Evolutionary conservation across 2,329 filamentous ascomycete genomes (phyloP), one percentile per base, ranked within the genome.

Genomic region (Eutypella sp.): DNA sequence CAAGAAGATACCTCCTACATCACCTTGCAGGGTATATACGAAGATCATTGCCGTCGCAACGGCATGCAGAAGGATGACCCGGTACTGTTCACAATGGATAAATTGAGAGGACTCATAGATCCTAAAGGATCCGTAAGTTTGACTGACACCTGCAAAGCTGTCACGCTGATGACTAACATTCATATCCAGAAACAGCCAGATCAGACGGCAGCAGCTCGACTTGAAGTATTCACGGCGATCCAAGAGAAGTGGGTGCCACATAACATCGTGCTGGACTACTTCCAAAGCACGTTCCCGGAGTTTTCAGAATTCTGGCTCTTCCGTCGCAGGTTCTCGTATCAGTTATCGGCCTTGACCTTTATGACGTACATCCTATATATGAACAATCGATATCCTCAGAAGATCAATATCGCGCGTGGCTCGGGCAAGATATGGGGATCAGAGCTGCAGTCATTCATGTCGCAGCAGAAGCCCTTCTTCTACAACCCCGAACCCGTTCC

Each of bases 301-400:
- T 99, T 89, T 67, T 82, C 87, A 39, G 91, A 96, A 59, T 96
- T 97, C 75, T 99, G 92, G 90, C 80, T 99, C 47, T 99, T 99
- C 88, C 87, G 93, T 48, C 85, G 91, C 48, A 91, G 96, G 55
- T 96, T 99, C 70, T 87, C 89, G 19, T 96, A 97, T 73, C 93
- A 99, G 69, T 84, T 96, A 50, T 92, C 93, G 18, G 83, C 91
- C 2, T 78, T 97, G 53, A 96, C 93, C 1, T 99, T 99, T 71
- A 96, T 99, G 87, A 97, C 93, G 4, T 99, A 97, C 64, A 86
- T 96, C 48, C 85, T 99, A 72, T 92, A 92, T 71, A 97, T 99
- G 83, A 89, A 92, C 64, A 89, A 89, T 65, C 87, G 93, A 24
- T 96, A 93, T 67, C 95, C 93, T 5, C 89, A 91, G 67, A 99